Percentiles rank a stretch among this genome's conserved stretches.
Evolutionary conservation across 192 early-diverging fungal genomes (phyloP).

Genomic region (Coemansia sp.): DNA sequence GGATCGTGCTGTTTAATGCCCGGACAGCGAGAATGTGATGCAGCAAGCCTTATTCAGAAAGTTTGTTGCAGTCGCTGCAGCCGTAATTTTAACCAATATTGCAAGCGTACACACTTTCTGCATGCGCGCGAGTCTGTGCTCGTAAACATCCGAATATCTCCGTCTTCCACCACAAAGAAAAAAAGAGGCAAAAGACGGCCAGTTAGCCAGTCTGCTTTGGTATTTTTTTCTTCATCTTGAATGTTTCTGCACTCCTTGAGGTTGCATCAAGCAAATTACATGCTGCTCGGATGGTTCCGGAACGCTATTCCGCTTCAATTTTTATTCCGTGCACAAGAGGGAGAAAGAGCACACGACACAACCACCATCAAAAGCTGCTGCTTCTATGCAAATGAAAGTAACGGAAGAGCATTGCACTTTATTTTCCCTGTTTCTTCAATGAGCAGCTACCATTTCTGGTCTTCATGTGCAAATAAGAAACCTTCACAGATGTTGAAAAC

Average conservation of each 20-base stretch:
- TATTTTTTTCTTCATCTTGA: no score
- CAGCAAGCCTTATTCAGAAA: background rate
- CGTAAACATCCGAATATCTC: slow-evolving; percentile 10
- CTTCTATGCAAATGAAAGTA: no score
- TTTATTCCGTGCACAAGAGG: background rate
- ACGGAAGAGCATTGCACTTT: no score
- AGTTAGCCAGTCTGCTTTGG: no score
- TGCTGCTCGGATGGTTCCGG: slow-evolving; percentile 8
- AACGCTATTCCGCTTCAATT: background rate
- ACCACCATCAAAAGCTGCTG: no score
- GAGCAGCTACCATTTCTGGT: no score
- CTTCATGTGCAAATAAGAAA: no score
- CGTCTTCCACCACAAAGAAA: no score
- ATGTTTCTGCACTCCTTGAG: no score
- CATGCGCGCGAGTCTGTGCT: slow-evolving; percentile 4
- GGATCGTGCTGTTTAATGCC: background rate
- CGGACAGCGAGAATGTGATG: background rate
- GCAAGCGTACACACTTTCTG: background rate
- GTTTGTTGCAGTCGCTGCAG: slow-evolving; percentile 1
- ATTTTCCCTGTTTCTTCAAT: no score
- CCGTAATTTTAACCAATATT: background rate
- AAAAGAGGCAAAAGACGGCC: no score
- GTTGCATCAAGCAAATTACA: background rate
- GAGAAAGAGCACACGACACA: background rate
- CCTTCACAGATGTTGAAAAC: no score